These are phyloP conservation scores for Trichoderma sp. DNA, from an alignment of 2,329 filamentous ascomycete species.

Conservation along the genomic window DNA sequence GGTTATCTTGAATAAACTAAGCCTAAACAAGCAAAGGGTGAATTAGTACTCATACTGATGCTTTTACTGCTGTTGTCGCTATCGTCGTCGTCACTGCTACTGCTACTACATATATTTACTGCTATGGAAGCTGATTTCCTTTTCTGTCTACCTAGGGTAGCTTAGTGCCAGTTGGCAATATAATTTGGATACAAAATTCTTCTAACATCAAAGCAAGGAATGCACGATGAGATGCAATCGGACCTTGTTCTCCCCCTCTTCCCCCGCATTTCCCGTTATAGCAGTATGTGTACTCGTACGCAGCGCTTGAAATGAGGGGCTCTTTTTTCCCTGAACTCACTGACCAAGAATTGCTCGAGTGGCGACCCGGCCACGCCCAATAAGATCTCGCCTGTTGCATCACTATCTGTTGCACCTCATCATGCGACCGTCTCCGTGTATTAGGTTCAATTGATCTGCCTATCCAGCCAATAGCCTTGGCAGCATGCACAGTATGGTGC, in stretches of 20 bases:
- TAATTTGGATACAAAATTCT: not conserved
- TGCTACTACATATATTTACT: not conserved
- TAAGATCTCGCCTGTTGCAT: constrained; percentile 5
- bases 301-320: not conserved
- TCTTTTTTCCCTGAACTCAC: not conserved
- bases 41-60: not conserved
- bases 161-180: not conserved
- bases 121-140: not conserved
- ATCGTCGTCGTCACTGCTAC: not conserved
- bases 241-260: not conserved
- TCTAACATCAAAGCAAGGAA: not conserved
- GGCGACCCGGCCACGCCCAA: constrained; percentile 1
- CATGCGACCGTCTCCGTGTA: not conserved
- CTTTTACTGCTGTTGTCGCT: not conserved
- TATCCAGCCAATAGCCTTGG: not conserved
- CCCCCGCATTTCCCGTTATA: not conserved
- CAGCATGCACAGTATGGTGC: constrained; percentile 2
- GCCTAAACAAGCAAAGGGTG: not conserved
- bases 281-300: not conserved
- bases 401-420: not conserved
- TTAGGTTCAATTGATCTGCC: not conserved
- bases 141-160: not conserved
- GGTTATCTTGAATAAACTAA: not conserved
- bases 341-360: not conserved
- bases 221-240: not conserved